Evolutionary conservation across 2,329 filamentous ascomycete genomes (phyloP).

Genomic region (Nannizzia gypsea): DNA sequence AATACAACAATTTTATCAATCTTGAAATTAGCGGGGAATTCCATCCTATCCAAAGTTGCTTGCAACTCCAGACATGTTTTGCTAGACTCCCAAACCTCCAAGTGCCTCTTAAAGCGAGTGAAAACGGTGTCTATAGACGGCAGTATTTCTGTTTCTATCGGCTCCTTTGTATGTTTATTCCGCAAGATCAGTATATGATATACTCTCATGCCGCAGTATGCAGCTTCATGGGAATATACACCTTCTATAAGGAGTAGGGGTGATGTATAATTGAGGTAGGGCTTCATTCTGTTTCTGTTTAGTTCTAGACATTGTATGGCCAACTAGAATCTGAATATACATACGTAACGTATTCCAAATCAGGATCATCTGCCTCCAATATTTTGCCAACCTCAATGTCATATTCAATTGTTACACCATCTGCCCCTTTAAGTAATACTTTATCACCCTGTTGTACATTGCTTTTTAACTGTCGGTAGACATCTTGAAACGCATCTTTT

Average conservation of each 20-base stretch:
- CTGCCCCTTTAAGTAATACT: no score
- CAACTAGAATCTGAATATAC: no score
- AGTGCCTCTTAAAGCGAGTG: background rate
- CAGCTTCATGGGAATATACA: background rate
- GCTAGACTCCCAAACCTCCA: background rate
- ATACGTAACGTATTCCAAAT: no score
- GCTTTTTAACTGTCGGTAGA: no score
- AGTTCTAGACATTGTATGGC: no score
- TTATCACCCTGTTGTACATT: no score
- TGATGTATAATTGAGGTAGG: background rate
- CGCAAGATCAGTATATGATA: background rate
- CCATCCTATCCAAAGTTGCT: background rate
- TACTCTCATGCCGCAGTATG: background rate
- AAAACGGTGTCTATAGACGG: background rate
- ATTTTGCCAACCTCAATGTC: no score
- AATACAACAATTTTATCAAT: conserved; percentile 11
- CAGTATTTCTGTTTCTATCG: background rate
- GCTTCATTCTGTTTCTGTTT: background rate
- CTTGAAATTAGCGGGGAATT: background rate
- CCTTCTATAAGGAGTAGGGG: background rate
- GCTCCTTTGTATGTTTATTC: background rate
- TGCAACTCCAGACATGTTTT: background rate
- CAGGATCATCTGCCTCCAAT: no score
- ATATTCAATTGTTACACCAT: no score
- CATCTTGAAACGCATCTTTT: no score